A percentile compares a stretch with the other conserved stretches of the same genome.
These are phyloP conservation scores for Kluyveromyces siamensis DNA, from an alignment of 805 yeast genomes.

Conservation along the genomic window DNA sequence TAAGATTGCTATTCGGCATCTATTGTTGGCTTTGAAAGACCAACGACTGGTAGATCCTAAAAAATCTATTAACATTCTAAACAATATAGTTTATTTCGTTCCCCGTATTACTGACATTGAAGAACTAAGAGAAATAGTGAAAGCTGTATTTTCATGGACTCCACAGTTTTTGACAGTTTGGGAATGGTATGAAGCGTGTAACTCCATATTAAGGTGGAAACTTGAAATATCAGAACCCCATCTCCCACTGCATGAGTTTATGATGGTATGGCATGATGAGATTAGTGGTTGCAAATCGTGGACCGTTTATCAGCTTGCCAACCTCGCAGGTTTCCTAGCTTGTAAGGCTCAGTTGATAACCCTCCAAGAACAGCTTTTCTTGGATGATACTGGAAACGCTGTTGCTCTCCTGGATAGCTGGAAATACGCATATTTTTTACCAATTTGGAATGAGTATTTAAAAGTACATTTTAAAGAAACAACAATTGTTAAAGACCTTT, in stretches of 20 bases:
- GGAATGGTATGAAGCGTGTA: conserved; percentile 13
- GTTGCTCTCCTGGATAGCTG: conserved; percentile 11
- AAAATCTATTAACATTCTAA: conserved; percentile 4
- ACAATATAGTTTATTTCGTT: conserved; percentile 21
- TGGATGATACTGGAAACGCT: conserved; percentile 19
- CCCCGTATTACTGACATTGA: conserved; percentile 13
- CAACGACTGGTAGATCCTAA: neutral
- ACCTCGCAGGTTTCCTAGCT: conserved; percentile 18
- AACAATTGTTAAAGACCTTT: neutral
- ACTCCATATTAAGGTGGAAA: conserved; percentile 22
- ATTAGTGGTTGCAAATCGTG: conserved; percentile 12
- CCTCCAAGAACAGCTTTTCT: conserved; percentile 13
- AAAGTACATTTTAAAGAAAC: neutral
- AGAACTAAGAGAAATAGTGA: conserved; percentile 9
- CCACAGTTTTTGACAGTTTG: conserved; percentile 1
- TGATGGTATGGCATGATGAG: conserved; percentile 14
- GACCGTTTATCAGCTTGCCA: conserved; percentile 15
- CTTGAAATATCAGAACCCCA: conserved; percentile 26
- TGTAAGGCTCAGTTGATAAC: conserved; percentile 9
- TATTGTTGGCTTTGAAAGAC: neutral
- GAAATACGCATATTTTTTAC: conserved; percentile 15
- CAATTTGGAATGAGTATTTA: conserved; percentile 11
- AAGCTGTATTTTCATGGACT: conserved; percentile 10
- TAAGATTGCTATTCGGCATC: neutral
- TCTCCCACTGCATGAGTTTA: conserved; percentile 15